These are phyloP conservation scores for Fusarium sp. DNA, from an alignment of 2,329 filamentous ascomycete species.

Conservation along the genomic window DNA sequence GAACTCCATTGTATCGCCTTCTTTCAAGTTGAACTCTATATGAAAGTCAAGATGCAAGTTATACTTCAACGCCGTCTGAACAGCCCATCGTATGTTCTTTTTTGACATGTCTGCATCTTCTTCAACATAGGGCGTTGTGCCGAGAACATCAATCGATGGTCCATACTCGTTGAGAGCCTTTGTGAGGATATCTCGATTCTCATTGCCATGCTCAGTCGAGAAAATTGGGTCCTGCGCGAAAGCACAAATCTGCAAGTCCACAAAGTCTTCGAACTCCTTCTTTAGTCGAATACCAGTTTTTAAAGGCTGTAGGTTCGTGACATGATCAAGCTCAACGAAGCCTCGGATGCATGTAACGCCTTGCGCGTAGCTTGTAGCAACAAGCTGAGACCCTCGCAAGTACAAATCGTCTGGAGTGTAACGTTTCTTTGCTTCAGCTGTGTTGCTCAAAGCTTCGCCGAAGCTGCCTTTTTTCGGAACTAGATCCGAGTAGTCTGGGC, in stretches of 20 bases:
- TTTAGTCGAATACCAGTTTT: neutral
- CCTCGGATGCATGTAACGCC: neutral
- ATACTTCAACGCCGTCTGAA: neutral
- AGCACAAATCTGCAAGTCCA: constrained; percentile 9
- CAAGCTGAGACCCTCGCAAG: constrained; percentile 17
- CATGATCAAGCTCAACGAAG: constrained; percentile 16
- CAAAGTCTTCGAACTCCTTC: neutral
- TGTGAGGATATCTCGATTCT: neutral
- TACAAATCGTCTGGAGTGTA: constrained; percentile 22
- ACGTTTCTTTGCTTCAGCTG: constrained; percentile 24
- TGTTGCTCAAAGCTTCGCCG: constrained; percentile 12
- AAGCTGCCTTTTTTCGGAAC: constrained; percentile 3
- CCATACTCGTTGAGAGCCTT: neutral
- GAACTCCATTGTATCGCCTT: neutral
- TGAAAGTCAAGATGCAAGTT: constrained; percentile 13
- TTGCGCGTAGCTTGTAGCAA: constrained; percentile 8
- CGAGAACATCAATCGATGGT: neutral
- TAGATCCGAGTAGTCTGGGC: constrained; percentile 16
- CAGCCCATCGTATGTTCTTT: constrained; percentile 13
- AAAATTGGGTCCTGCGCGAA: constrained; percentile 29
- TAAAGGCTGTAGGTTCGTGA: constrained; percentile 5
- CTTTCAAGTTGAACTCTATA: constrained; percentile 3
- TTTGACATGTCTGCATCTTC: neutral
- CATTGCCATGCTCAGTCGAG: constrained; percentile 3
- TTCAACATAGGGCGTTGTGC: constrained; percentile 12